phyloP scores from a whole-genome alignment of 192 early-diverging fungal genomes.

The Coemansia sp. region DNA sequence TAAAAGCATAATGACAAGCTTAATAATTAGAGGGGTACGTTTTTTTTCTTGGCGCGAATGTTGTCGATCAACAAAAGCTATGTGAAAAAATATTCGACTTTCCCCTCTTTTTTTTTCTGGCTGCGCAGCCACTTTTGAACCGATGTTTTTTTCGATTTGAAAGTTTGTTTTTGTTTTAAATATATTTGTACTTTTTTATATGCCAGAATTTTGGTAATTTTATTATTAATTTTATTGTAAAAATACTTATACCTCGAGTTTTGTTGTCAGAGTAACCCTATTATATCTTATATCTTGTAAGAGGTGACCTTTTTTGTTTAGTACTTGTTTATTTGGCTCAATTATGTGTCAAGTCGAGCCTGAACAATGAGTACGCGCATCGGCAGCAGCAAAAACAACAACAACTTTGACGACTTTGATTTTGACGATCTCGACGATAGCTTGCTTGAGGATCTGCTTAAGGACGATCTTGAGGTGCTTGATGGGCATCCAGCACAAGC shows the following conservation, averaged over 20 bases:
- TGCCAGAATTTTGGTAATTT: neutral
- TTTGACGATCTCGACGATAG: slow-evolving; percentile 36
- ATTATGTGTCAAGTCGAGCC: slow-evolving; percentile 4
- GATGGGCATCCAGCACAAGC: neutral
- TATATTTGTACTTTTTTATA: slow-evolving; percentile 7
- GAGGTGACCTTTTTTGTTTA: neutral
- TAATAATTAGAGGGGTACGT: too few relatives aligned
- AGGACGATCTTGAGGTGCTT: slow-evolving; percentile 25
- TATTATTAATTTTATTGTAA: too few relatives aligned
- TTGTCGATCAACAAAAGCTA: neutral
- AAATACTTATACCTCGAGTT: neutral
- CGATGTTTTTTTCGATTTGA: neutral
- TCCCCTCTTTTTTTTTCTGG: neutral
- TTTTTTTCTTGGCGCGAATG: too few relatives aligned
- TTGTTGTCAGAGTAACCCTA: neutral
- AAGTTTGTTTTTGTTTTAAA: slow-evolving; percentile 9
- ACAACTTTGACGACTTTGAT: slow-evolving; percentile 31
- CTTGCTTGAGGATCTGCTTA: slow-evolving; percentile 39
- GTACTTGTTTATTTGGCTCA: neutral
- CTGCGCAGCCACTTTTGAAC: slow-evolving; percentile 26
- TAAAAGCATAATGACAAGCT: slow-evolving; percentile 7
- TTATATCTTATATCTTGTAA: too few relatives aligned
- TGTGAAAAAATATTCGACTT: neutral
- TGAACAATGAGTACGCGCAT: slow-evolving; percentile 5
- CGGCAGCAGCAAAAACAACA: slow-evolving; percentile 13